phyloP scores from a whole-genome alignment of 306 rosid species.

The Rosa lucieae region DNA sequence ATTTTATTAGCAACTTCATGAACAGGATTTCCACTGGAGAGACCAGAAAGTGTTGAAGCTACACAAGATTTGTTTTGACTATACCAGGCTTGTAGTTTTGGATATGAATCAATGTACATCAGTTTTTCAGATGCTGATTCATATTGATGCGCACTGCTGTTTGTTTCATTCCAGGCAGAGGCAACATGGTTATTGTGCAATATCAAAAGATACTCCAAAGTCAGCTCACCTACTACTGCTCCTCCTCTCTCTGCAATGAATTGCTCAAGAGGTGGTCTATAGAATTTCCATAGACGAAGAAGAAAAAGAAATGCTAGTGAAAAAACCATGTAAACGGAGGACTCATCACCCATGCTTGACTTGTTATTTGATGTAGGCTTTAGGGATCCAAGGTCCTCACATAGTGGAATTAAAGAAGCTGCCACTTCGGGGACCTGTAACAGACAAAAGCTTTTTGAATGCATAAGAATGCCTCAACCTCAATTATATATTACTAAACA shows the following conservation, averaged over 20 bases:
- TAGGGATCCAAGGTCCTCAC: conserved; percentile 76
- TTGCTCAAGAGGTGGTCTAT: conserved; percentile 66
- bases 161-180: conserved; percentile 40
- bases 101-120: conserved; percentile 58
- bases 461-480: conserved; percentile 24
- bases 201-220: conserved; percentile 70
- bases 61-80: conserved; percentile 67
- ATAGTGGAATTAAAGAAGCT: conserved; percentile 63
- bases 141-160: conserved; percentile 30
- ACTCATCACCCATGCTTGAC: conserved; percentile 42
- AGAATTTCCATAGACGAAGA: conserved; percentile 74
- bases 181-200: conserved; percentile 47
- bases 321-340: conserved; percentile 61
- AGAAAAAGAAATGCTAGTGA: conserved; percentile 76
- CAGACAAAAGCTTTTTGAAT: conserved; percentile 23
- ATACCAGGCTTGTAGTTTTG: conserved; percentile 68
- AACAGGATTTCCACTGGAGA: conserved; percentile 61
- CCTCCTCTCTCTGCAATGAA: conserved; percentile 56
- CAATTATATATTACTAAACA: not conserved
- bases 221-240: conserved; percentile 51
- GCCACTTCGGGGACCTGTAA: conserved; percentile 73
- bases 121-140: conserved; percentile 44
- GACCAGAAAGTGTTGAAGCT: conserved; percentile 59
- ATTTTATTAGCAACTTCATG: conserved; percentile 62
- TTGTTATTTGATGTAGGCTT: conserved; percentile 45